Evolutionary conservation across 495 filamentous ascomycete genomes (phyloP).

Genomic region (Aspergillus biplanus): DNA sequence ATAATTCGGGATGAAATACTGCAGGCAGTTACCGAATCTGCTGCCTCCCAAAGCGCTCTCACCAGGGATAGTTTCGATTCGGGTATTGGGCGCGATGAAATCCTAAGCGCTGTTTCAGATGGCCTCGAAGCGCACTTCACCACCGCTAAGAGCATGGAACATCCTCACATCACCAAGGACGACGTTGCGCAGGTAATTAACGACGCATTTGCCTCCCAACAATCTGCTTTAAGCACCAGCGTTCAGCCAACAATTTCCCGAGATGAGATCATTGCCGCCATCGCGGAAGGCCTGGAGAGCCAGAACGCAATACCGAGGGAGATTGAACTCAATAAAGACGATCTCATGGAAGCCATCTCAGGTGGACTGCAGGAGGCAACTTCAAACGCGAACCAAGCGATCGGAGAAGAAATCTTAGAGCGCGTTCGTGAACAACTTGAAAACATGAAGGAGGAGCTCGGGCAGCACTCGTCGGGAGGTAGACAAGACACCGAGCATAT

Average conservation of each 20-base stretch:
- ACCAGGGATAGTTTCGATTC: slow-evolving; percentile 52
- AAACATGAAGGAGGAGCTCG: slow-evolving; percentile 72
- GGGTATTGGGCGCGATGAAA: slow-evolving; percentile 52
- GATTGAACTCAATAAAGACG: slow-evolving; percentile 65
- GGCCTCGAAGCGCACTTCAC: slow-evolving; percentile 47
- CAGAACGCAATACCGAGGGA: slow-evolving; percentile 54
- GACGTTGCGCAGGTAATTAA: slow-evolving; percentile 59
- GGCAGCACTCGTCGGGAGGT: slow-evolving; percentile 73
- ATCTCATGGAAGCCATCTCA: slow-evolving; percentile 68
- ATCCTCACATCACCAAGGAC: slow-evolving; percentile 46
- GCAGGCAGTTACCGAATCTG: slow-evolving; percentile 40
- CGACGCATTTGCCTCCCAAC: slow-evolving; percentile 55
- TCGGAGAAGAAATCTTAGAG: slow-evolving; percentile 69
- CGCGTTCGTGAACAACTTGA: slow-evolving; percentile 76
- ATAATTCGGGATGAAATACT: slow-evolving; percentile 46
- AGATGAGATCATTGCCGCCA: slow-evolving; percentile 58
- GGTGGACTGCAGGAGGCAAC: slow-evolving; percentile 58
- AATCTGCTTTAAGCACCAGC: slow-evolving; percentile 38
- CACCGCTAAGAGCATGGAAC: slow-evolving; percentile 40
- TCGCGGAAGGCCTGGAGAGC: slow-evolving; percentile 59
- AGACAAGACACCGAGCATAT: slow-evolving; percentile 80
- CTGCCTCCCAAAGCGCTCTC: slow-evolving; percentile 48
- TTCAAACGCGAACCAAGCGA: slow-evolving; percentile 48
- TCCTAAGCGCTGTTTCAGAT: slow-evolving; percentile 47
- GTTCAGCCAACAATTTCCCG: slow-evolving; percentile 44